Percentiles rank a stretch among this genome's conserved stretches.
Evolutionary conservation across 352 stramenopile species (phyloP).

Genomic region (Detonula confervacea): DNA sequence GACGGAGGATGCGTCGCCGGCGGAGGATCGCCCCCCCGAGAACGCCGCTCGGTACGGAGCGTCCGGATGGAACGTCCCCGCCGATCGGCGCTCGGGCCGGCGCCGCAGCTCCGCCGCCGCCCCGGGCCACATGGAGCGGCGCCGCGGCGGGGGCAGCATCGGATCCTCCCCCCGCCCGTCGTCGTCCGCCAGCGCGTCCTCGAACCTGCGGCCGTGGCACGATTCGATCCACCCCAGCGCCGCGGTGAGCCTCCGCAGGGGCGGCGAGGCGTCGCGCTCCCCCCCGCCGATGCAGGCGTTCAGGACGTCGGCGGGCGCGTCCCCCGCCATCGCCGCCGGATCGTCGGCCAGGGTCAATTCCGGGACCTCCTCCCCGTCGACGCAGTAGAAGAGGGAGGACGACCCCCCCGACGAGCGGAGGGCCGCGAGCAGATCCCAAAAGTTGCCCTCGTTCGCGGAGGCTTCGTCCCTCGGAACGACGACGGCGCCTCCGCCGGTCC

Average conservation of each 20-base stretch:
- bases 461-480: conserved; percentile 10
- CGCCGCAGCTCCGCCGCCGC: conserved; percentile 36
- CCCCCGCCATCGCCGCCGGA: conserved; percentile 38
- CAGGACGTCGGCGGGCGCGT: conserved; percentile 52
- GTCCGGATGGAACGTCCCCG: conserved; percentile 47
- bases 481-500: neutral
- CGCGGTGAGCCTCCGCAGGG: conserved; percentile 35
- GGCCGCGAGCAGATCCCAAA: conserved; percentile 65
- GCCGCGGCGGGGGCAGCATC: conserved; percentile 31
- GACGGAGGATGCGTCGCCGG: conserved; percentile 21
- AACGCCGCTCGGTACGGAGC: conserved; percentile 22
- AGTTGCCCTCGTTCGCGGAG: conserved; percentile 64
- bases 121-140: conserved; percentile 52
- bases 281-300: conserved; percentile 38
- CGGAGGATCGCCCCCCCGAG: conserved; percentile 6
- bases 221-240: conserved; percentile 53
- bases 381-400: conserved; percentile 51
- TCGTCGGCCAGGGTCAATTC: conserved; percentile 33
- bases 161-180: conserved; percentile 30
- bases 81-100: neutral
- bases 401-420: conserved; percentile 57
- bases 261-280: conserved; percentile 22
- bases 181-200: conserved; percentile 17
- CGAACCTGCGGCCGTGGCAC: conserved; percentile 41
- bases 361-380: conserved; percentile 33